Conservation (phyloP, 2,329 filamentous ascomycete species). For the Albifimbria verrucaria region DNA sequence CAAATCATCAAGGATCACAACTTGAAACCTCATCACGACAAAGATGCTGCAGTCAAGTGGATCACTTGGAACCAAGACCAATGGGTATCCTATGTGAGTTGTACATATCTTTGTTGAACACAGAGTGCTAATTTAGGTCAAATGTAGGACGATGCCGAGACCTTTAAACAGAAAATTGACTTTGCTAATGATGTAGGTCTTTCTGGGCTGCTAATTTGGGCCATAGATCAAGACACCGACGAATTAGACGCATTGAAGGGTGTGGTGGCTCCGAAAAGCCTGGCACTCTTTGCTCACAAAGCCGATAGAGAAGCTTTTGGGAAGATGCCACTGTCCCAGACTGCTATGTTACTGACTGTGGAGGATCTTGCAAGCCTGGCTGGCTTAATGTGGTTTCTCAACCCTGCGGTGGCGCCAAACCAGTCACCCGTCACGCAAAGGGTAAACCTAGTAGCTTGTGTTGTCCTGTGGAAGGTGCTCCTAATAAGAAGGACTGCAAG, state of each 20-base stretch:
- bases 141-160: slow-evolving; percentile 30
- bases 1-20: slow-evolving; percentile 19
- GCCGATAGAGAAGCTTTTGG: neutral
- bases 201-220: neutral
- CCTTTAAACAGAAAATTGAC: slow-evolving; percentile 28
- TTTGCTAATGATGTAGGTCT: neutral
- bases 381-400: neutral
- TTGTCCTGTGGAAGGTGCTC: slow-evolving; percentile 26
- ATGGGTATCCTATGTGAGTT: slow-evolving; percentile 31
- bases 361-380: neutral
- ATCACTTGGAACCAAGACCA: slow-evolving; percentile 32
- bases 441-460: slow-evolving; percentile 15
- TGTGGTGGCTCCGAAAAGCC: neutral
- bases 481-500: slow-evolving; percentile 23
- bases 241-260: neutral
- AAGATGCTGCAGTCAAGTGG: slow-evolving; percentile 26
- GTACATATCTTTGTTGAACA: neutral
- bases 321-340: neutral
- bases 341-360: neutral
- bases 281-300: neutral
- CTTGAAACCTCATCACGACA: slow-evolving; percentile 19
- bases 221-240: neutral
- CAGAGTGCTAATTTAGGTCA: too few species aligned
- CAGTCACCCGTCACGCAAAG: neutral
- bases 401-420: neutral